Evolutionary conservation across 192 early-diverging fungal species (phyloP), one percentile per base, ranked within the genome.

Genomic region (Coemansia sp.): DNA sequence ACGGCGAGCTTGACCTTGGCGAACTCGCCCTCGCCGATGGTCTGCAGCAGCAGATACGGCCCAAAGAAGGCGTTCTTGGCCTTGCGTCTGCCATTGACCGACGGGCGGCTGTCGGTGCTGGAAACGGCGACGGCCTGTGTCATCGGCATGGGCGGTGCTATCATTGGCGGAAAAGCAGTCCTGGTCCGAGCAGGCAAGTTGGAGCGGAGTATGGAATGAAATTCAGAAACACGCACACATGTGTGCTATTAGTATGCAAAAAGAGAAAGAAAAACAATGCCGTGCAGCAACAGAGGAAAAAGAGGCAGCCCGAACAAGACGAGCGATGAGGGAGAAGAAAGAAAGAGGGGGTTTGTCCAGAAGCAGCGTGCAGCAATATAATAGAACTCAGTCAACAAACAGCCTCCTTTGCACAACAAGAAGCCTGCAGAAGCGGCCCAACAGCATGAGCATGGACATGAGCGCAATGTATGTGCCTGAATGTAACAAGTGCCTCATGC

Each of bases 11-110:
- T 98, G 62, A 97, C 95, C 78, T 98, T 96, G 60, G 93, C 95
- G 82, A 97, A 97, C 84, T 98, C 95, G 54, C 95, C 96, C 80
- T 97, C 95, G 57, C 95, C 95, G 10, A 98, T 85, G 21, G 95
- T 97, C 81, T 98, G 95, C 52, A 94, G 85, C 62, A 98, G 86
- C 14, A 94, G 71, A 82, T 99, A 99, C 58, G 94, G 93, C 5
- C 95, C 91, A 74, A 93, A 90, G 67, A 90, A 86, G 21, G 86
- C 87, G 38, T 83, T 75, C 68, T 79, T 79, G 55, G 71, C 61
- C 71, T 79, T 79, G 28, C 77, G 71, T 25, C 77, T 66, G 26
- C 77, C 77, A 55, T 61, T 79, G 28, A 57, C 51, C 44, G 71
- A 70, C 22, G 77, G 67, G 17, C 71, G 60, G 60, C 71, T 71